Evolutionary conservation across 805 yeast species (phyloP).

Genomic region (Vanderwaltozyma tropicalis): DNA sequence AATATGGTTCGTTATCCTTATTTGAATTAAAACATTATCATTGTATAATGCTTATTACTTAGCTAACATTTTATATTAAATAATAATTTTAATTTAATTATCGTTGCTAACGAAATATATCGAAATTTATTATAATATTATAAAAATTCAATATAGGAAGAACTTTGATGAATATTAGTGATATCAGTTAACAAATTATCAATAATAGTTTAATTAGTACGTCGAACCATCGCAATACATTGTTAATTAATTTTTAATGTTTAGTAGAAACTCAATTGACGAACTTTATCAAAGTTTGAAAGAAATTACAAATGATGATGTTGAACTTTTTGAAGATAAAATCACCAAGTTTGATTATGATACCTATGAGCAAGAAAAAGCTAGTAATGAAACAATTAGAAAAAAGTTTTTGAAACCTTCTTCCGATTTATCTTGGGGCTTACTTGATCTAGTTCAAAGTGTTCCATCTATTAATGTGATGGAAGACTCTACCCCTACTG

Average conservation of each 20-base stretch:
- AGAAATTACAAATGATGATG: constrained; percentile 14
- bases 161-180: no score
- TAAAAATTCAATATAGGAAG: no score
- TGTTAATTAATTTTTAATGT: not conserved
- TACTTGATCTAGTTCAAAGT: constrained; percentile 59
- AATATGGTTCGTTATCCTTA: no score
- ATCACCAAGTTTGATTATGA: constrained; percentile 25
- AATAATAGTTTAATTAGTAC: no score
- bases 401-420: constrained; percentile 53
- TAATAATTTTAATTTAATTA: no score
- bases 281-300: constrained; percentile 14
- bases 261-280: constrained; percentile 3
- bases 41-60: no score
- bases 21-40: no score
- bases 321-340: constrained; percentile 38
- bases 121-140: no score
- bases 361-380: not conserved
- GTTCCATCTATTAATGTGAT: constrained; percentile 32
- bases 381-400: constrained; percentile 13
- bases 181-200: no score
- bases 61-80: no score
- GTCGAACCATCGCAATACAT: no score
- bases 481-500: constrained; percentile 13
- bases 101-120: no score
- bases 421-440: constrained; percentile 51